Conservation (phyloP, 257 asterid genomes). For the Gynochthodes officinalis region DNA sequence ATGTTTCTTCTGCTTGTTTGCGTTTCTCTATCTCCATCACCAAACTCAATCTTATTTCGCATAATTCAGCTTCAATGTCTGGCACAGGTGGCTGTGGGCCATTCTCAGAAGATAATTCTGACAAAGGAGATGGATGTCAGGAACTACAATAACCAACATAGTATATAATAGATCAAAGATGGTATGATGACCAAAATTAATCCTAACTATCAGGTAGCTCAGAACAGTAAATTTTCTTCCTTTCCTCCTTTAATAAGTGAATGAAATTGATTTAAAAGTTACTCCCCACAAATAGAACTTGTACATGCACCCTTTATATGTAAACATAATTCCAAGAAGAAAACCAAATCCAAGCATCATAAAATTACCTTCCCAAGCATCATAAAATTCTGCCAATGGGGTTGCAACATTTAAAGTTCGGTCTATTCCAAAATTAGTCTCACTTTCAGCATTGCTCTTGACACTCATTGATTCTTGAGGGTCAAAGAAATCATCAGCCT, state of each 20-base stretch:
- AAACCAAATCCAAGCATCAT: not conserved
- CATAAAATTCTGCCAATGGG: conserved; percentile 73
- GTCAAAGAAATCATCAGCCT: conserved; percentile 54
- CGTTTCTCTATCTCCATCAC: conserved; percentile 83
- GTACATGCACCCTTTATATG: not conserved
- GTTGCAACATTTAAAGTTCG: conserved; percentile 41
- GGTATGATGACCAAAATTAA: conserved; percentile 2
- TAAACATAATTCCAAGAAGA: not conserved
- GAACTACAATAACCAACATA: conserved; percentile 7
- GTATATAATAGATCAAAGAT: conserved; percentile 12
- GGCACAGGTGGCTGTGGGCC: conserved; percentile 42
- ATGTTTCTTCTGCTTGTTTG: conserved; percentile 78
- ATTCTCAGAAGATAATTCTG: conserved; percentile 78
- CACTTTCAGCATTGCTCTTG: conserved; percentile 57
- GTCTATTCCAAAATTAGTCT: conserved; percentile 45
- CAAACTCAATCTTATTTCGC: conserved; percentile 62
- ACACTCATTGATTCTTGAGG: conserved; percentile 61
- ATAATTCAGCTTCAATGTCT: conserved; percentile 69
- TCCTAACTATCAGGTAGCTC: not conserved
- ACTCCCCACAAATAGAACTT: not conserved
- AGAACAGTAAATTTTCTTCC: not conserved
- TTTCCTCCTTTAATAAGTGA: not conserved
- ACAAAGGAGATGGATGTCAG: conserved; percentile 31
- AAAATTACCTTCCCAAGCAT: conserved; percentile 99
- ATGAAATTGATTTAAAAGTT: conserved; percentile 4